Evolutionary conservation across 371 early-diverging fungal genomes (phyloP), one percentile per base, ranked within the genome.

Genomic region (Mucor sp.): DNA sequence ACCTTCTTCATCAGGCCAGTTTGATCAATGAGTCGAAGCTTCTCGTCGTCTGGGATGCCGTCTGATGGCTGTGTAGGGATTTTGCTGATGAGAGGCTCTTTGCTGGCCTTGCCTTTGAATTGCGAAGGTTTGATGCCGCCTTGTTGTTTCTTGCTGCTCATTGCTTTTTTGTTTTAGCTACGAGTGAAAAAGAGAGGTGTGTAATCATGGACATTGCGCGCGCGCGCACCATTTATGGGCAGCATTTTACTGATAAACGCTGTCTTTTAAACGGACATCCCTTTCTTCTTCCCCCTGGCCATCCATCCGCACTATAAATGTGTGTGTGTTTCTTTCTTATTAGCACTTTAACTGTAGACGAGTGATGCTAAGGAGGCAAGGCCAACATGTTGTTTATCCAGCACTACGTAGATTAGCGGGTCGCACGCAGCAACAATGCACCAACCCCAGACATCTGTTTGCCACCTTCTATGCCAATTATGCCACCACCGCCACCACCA

Each of bases 1-100:
- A 78, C 81, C 55, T 81, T 77, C 27, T 85, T 68, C 60, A 87
- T 62, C 14, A 87, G 65, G 1, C 86, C 86, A 14, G 85, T 72
- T 65, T 85, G 82, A 28, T 75, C 76, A 66, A 86, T 77, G 28
- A 87, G 61, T 6, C 84, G 79, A 67, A 77, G 67, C 60, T 86
- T 78, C 60, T 86, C 88, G 14, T 71, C 68, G 30, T 76, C 75
- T 21, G 78, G 65, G 8, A 81, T 75, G 39, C 68, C 65, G 32
- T 76, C 76, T 4, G 56, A 27, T 14, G 43, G 27, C 28, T 63
- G 50, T 12, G 61, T 44, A 14, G 83, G 83, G 23, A 83, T 80
- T 27, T 70, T 74, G 11, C 76, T 63, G 30, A 83, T 79, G 48
- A 83, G 74, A 12, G 83, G 79, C 33, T 69, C 65, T 21, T 57